These are phyloP conservation scores for Lithospermum erythrorhizon DNA, from an alignment of 257 asterid species.

Conservation along the genomic window DNA sequence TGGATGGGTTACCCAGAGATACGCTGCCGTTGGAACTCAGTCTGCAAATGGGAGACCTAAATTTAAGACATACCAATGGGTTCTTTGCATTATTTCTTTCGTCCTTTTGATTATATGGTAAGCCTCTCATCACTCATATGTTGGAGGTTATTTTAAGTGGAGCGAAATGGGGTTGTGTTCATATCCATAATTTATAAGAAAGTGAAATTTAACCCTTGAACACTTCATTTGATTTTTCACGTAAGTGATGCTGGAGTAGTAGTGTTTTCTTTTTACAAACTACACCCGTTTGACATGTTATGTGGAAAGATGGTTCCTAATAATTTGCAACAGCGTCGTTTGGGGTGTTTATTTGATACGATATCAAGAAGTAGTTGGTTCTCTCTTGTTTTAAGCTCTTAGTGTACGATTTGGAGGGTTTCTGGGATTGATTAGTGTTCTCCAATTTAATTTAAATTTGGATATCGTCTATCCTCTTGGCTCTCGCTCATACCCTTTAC, in stretches of 20 bases:
- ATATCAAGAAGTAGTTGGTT: background rate
- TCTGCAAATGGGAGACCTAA: constrained; percentile 34
- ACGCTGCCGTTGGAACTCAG: constrained; percentile 34
- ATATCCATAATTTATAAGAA: too few relatives aligned
- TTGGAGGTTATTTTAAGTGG: background rate
- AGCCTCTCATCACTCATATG: constrained; percentile 10
- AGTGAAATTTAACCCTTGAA: background rate
- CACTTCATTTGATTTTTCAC: background rate
- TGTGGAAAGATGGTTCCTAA: too few relatives aligned
- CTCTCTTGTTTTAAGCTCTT: background rate
- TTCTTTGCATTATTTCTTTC: constrained; percentile 62
- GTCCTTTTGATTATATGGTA: constrained; percentile 67
- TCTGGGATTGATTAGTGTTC: background rate
- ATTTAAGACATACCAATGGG: constrained; percentile 64
- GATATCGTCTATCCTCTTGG: background rate
- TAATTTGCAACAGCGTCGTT: background rate
- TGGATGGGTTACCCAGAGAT: constrained; percentile 80
- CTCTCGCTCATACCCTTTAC: background rate
- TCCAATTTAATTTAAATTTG: too few relatives aligned
- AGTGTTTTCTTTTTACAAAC: background rate
- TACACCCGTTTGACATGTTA: background rate
- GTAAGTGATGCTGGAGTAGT: too few relatives aligned
- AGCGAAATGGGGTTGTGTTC: too few relatives aligned
- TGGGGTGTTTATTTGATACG: background rate
- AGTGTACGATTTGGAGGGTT: background rate